phyloP scores from a whole-genome alignment of 2,329 filamentous ascomycete species.

The Colletotrichum coccodes region DNA sequence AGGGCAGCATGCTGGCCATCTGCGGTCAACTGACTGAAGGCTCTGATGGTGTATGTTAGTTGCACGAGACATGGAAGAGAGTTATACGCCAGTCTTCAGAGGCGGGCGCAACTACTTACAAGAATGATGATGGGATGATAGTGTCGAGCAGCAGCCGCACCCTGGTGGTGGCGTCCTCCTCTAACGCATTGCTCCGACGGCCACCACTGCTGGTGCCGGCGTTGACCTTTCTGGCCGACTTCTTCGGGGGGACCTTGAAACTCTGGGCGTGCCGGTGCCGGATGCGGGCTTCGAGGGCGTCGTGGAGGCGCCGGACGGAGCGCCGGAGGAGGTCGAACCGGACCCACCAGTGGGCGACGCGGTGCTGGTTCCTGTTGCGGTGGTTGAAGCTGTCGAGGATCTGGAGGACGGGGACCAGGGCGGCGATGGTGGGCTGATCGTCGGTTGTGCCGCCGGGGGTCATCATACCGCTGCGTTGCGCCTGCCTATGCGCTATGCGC shows the following conservation, averaged over 20 bases:
- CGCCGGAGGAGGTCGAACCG: conserved; percentile 79
- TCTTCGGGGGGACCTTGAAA: conserved; percentile 17
- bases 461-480: background rate
- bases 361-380: conserved; percentile 93
- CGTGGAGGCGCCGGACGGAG: conserved; percentile 64
- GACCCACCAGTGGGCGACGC: conserved; percentile 81
- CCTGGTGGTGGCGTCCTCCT: conserved; percentile 1
- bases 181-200: background rate
- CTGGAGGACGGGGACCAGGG: conserved; percentile 52
- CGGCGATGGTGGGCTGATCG: background rate
- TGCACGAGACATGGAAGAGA: background rate
- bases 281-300: conserved; percentile 41
- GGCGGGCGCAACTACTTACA: conserved; percentile 43
- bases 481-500: background rate
- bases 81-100: no score
- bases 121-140: conserved; percentile 46
- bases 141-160: conserved; percentile 41
- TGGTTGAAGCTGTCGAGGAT: conserved; percentile 80
- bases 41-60: conserved; percentile 45
- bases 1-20: conserved; percentile 79
- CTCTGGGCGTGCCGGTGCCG: conserved; percentile 1
- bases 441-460: background rate
- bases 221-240: background rate
- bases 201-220: background rate
- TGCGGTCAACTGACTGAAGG: conserved; percentile 76